Evolutionary conservation across 805 yeast genomes (phyloP).

Genomic region (Torulaspora indica): DNA sequence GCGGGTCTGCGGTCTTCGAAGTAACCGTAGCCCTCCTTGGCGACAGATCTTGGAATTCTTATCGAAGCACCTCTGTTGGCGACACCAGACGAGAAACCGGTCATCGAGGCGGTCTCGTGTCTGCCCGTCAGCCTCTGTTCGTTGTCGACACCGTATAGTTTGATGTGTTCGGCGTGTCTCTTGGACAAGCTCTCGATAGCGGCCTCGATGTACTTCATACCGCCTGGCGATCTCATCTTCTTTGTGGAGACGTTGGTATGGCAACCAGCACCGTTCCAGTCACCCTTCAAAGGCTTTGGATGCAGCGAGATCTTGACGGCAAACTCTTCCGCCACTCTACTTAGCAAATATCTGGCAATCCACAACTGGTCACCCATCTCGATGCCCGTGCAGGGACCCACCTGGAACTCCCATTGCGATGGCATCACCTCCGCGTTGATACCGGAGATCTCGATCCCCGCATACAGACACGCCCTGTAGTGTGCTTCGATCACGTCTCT

Average conservation of each 20-base stretch:
- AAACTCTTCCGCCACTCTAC: slow-evolving; percentile 96
- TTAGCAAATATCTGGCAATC: slow-evolving; percentile 88
- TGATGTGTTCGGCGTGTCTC: slow-evolving; percentile 96
- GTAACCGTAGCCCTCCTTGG: slow-evolving; percentile 96
- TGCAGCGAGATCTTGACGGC: slow-evolving; percentile 98
- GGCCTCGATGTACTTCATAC: slow-evolving; percentile 88
- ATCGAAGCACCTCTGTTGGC: slow-evolving; percentile 99
- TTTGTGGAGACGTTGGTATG: slow-evolving; percentile 97
- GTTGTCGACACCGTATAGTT: slow-evolving; percentile 92
- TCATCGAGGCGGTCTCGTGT: slow-evolving; percentile 96
- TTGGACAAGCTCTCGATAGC: slow-evolving; percentile 90
- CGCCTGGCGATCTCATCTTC: slow-evolving; percentile 90
- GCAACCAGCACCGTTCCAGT: slow-evolving; percentile 99
- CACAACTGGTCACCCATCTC: slow-evolving; percentile 96
- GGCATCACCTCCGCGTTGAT: slow-evolving; percentile 99
- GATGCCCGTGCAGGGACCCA: slow-evolving; percentile 96
- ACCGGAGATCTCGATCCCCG: slow-evolving; percentile 90
- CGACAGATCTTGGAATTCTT: slow-evolving; percentile 98
- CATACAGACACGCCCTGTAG: slow-evolving; percentile 93
- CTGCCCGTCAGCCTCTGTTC: slow-evolving; percentile 94
- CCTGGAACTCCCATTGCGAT: slow-evolving; percentile 99
- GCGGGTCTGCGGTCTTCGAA: slow-evolving; percentile 99
- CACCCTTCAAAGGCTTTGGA: slow-evolving; percentile 98
- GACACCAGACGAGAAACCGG: slow-evolving; percentile 89
- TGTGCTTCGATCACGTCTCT: slow-evolving; percentile 98